Base-by-base conservation (phyloP, 2,329 filamentous ascomycete genomes). In the Fusarium citri region DNA sequence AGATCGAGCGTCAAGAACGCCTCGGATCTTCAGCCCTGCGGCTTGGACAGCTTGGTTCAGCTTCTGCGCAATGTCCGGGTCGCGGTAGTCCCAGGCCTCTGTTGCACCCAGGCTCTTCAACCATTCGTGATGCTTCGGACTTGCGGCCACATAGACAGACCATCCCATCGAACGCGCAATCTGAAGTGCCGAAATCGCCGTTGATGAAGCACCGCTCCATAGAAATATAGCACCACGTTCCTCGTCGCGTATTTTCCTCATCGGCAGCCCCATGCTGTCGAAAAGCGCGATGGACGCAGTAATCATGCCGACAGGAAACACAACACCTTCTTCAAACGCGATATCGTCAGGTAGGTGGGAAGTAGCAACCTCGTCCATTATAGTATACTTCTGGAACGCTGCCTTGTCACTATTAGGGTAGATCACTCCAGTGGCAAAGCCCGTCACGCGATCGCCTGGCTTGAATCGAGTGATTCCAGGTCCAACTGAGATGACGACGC, bases 371-470 rank as follows among this genome's bases (percentile, higher is more conserved):
- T 58, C 15, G 0, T 60, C 26, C 47, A 77, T 45, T 78, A 73
- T 18, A 28, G 72, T 10, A 61, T 80, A 81, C 55, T 81, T 76
- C 65, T 81, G 80, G 68, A 80, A 81, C 2, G 79, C 79, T 3
- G 68, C 74, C 2, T 69, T 68, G 46, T 78, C 67, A 28, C 74
- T 73, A 23, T 76, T 74, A 25, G 69, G 73, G 2, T 15, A 6
- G 7, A 80, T 59, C 20, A 80, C 78, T 6, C 78, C 78, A 49
- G 78, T 75, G 69, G 80, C 80, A 70, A 80, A 78, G 0, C 3
- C 42, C 1, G 30, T 34, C 30, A 73, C 70, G 1, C 71, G 63
- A 26, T 73, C 71, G 0, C 71, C 71, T 2, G 63, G n/a, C 1
- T 41, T 46, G 14, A 73, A 60, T 7, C 45, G 45, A 3, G 63